A percentile compares a stretch with the other conserved stretches of the same genome.
Evolutionary conservation across 352 stramenopile genomes (phyloP).

Genomic region (Globisporangium alternatum): DNA sequence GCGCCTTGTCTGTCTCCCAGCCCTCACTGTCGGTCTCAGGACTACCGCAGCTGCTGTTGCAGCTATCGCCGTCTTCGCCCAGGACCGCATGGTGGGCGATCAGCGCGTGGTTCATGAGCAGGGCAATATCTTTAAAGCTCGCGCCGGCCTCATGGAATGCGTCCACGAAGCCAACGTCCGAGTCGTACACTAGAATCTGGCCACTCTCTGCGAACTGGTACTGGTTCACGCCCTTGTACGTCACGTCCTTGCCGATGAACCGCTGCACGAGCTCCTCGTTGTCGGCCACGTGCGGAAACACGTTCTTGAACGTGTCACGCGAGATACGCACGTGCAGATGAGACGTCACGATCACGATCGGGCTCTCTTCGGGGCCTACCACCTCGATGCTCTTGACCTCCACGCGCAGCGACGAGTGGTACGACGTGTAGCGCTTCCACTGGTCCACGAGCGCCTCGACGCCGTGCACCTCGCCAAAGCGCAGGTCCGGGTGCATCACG

Average conservation of each 20-base stretch:
- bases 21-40: neutral
- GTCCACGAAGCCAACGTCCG: slow-evolving; percentile 55
- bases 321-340: slow-evolving; percentile 53
- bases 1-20: neutral
- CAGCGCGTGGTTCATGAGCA: slow-evolving; percentile 46
- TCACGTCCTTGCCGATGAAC: slow-evolving; percentile 45
- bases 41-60: neutral
- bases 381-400: slow-evolving; percentile 42
- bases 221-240: slow-evolving; percentile 46
- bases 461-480: slow-evolving; percentile 24
- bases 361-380: slow-evolving; percentile 34
- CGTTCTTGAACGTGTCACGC: slow-evolving; percentile 39
- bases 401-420: slow-evolving; percentile 29
- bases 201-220: slow-evolving; percentile 47
- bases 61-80: slow-evolving; percentile 4
- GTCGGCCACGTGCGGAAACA: slow-evolving; percentile 59
- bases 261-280: slow-evolving; percentile 43
- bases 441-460: slow-evolving; percentile 33
- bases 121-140: slow-evolving; percentile 38
- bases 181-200: slow-evolving; percentile 52
- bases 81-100: slow-evolving; percentile 24
- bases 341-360: slow-evolving; percentile 39
- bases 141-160: slow-evolving; percentile 38
- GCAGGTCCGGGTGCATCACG: slow-evolving; percentile 40
- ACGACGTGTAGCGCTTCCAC: slow-evolving; percentile 44